Conservation (phyloP, 805 yeast genomes). For the Kodamaea nitidulidarum region DNA sequence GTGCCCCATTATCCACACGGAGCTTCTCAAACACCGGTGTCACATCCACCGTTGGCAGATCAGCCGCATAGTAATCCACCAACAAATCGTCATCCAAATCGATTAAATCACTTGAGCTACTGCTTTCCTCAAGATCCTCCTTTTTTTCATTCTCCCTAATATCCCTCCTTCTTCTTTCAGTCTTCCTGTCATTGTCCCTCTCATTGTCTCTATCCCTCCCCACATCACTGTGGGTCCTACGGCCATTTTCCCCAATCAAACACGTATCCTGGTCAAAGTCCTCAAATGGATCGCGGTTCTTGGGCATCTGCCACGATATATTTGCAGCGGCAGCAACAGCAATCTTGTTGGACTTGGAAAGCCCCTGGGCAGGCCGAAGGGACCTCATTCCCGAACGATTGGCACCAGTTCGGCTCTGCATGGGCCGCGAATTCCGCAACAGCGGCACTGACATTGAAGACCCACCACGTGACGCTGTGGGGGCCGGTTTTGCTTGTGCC, state of each 20-base stretch:
- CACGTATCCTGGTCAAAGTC: slow-evolving; percentile 37
- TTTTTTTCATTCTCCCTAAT: too few species aligned
- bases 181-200: slow-evolving; percentile 14
- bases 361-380: slow-evolving; percentile 6
- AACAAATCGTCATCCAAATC: slow-evolving; percentile 10
- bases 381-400: slow-evolving; percentile 10
- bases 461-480: slow-evolving; percentile 1
- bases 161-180: too few species aligned
- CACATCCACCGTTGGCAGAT: slow-evolving; percentile 6
- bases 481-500: slow-evolving; percentile 3
- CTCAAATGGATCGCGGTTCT: slow-evolving; percentile 23
- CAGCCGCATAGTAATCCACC: slow-evolving; percentile 15
- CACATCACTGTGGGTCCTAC: neutral
- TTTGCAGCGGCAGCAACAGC: slow-evolving; percentile 30
- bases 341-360: slow-evolving; percentile 13
- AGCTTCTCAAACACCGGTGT: slow-evolving; percentile 3
- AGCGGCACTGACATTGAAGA: slow-evolving; percentile 18
- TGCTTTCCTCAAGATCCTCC: slow-evolving; percentile 22
- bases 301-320: slow-evolving; percentile 26
- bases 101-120: slow-evolving; percentile 3
- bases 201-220: neutral
- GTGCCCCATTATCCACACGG: neutral
- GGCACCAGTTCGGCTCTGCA: neutral
- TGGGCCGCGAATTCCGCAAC: slow-evolving; percentile 12
- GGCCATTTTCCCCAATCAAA: neutral